Evolutionary conservation across 208 protist genomes (phyloP).

Genomic region (Leishmania turanica): DNA sequence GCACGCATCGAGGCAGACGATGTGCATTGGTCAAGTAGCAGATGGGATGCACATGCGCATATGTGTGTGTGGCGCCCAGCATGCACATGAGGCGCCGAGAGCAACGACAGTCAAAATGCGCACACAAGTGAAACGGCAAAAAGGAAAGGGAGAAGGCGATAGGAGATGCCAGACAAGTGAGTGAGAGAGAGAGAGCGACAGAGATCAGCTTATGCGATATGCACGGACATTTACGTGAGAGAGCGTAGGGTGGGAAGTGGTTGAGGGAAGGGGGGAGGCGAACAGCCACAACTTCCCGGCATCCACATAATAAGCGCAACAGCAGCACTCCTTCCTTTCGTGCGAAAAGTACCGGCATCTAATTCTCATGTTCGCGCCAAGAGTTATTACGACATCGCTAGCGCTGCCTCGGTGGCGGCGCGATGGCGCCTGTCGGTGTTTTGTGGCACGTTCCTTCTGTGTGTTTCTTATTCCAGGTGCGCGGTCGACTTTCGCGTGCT

Average conservation of each 20-base stretch:
- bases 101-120: constrained; percentile 11
- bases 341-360: not conserved
- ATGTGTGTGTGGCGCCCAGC: not conserved
- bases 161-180: not conserved
- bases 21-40: not conserved
- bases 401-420: not conserved
- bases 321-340: not conserved
- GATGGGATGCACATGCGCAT: not conserved
- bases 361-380: not conserved
- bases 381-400: not conserved
- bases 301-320: not conserved
- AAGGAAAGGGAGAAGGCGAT: constrained; percentile 11
- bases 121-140: not conserved
- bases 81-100: not conserved
- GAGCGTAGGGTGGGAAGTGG: not conserved
- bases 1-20: not conserved
- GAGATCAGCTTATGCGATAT: not conserved
- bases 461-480: not conserved
- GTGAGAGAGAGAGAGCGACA: not conserved
- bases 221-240: not conserved
- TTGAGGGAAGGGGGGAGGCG: not conserved
- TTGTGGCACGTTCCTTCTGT: not conserved
- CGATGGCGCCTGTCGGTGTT: not conserved
- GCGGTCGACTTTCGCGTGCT: not conserved
- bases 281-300: not conserved